Evolutionary conservation across 1,284 basidiomycete species (phyloP), one percentile per base, ranked within the genome.

Genomic region (Microbotryum violaceum): DNA sequence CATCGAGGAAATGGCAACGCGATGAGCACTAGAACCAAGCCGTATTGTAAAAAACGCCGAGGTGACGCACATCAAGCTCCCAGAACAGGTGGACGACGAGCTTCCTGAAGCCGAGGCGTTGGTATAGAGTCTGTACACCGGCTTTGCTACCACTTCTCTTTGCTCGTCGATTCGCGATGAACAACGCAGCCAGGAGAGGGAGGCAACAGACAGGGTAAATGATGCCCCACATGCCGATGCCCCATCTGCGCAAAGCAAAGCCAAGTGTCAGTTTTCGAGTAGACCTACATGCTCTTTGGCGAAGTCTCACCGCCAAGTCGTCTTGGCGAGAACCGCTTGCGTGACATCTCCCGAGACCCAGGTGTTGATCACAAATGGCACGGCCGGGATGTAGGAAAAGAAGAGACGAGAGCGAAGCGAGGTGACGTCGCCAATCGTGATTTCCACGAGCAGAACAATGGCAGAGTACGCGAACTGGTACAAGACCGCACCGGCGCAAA

Each of bases 391-490:
- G 70, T 73, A 78, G 3, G 75, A 75, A 66, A 76, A 75, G 64
- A 79, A 71, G 7, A 79, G 68, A 56, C 78, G 76, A 55, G 73
- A 74, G 56, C 76, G 73, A 10, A 78, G 72, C 5, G 73, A 74
- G 0, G 77, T 76, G 23, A 72, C 67, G 67, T 79, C 78, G 54
- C 74, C 78, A 52, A 79, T 75, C 57, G 79, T 62, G 54, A 79
- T 70, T 63, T 77, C 76, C 47, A 78, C 70, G 31, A 74, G 62
- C 16, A 78, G 73, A 56, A 75, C 74, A 68, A 54, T 72, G 64
- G 48, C 74, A 16, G 60, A 57, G 53, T 65, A 67, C n/a, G 63
- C 70, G 68, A 58, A 52, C 65, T 70, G n/a, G 69, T 70, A 57
- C 67, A 71, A 20, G 8, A 46, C 54, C 49, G 44, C 72, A 18